Base-by-base conservation (phyloP, 2,329 filamentous ascomycete genomes). In the Westerdykella ornata region DNA sequence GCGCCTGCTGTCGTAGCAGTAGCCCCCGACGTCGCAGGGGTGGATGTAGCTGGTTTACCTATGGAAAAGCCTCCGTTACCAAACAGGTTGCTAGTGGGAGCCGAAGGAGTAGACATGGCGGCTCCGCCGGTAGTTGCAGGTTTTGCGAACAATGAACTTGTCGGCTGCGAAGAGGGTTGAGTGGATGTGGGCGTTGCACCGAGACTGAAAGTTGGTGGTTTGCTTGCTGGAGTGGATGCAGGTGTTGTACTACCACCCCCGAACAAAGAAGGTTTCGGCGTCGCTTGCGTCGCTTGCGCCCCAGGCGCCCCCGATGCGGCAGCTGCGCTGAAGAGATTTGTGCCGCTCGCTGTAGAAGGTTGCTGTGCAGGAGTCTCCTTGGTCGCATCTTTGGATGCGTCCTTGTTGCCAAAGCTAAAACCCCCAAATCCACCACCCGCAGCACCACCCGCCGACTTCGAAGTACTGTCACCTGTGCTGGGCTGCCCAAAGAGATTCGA, bases 201-300 rank as follows among this genome's bases (percentile, higher is more conserved):
- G n/a, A 47, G 29, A 31, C 38, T 38, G 35, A 47, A 47, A 16
- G 41, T 31, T 37, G 41, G 31, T 26, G 30, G 35, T 8, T 36
- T 44, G 16, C 26, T 38, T 13, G 41, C 28, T 19, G 42, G 22
- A 12, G 41, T 51, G 12, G 44, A 32, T 28, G 60, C 52, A 22
- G 59, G 54, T 2, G 58, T 58, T 40, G 51, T 54, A 29, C 57
- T 57, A 42, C 55, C 55, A 29, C 58, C 38, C 16, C 47, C 48
- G 32, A 65, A 63, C 35, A 59, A 51, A 19, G 54, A 48, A 31
- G 60, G 49, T 44, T 63, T 62, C 29, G 60, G 47, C 17, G 61
- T 54, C 32, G 52, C 48, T 59, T 67, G 56, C 45, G 56, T 39
- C 35, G 48, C 46, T 56, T 57, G 42, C 49, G 60, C 46, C 62